Percentiles rank a stretch among this genome's conserved stretches.
Conservation (phyloP, 1,284 basidiomycete genomes). For the Fistulinella cinereoalba region DNA sequence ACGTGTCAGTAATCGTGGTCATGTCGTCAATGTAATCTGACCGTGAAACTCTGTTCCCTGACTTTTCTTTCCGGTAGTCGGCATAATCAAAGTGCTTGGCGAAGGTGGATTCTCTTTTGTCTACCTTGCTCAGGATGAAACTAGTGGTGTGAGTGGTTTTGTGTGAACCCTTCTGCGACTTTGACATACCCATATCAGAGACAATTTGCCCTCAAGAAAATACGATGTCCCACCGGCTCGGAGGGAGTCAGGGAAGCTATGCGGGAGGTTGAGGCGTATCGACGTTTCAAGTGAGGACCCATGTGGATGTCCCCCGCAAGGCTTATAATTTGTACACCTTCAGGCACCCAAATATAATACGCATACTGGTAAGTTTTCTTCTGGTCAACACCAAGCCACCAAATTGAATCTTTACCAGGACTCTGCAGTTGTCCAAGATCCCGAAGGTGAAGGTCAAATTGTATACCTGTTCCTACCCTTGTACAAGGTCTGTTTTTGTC, state of each 20-base stretch:
- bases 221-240: constrained; percentile 78
- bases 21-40: constrained; percentile 3
- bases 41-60: constrained; percentile 2
- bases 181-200: constrained; percentile 43
- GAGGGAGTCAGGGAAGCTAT: constrained; percentile 83
- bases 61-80: constrained; percentile 48
- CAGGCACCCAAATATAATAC: constrained; percentile 87
- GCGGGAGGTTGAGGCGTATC: constrained; percentile 88
- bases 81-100: constrained; percentile 85
- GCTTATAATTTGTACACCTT: constrained; percentile 2
- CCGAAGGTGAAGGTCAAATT: constrained; percentile 89
- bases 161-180: not conserved
- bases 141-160: constrained; percentile 59
- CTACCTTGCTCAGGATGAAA: constrained; percentile 85
- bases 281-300: constrained; percentile 77
- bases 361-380: constrained; percentile 60
- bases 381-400: not conserved
- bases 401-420: constrained; percentile 49
- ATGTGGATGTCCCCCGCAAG: not conserved
- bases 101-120: constrained; percentile 97
- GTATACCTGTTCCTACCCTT: constrained; percentile 92
- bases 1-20: constrained; percentile 60
- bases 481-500: constrained; percentile 59
- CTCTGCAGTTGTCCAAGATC: constrained; percentile 92
- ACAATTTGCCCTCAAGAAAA: constrained; percentile 93